Base-by-base conservation (phyloP, 345 rosid species). In the Populus ilicifolia region DNA sequence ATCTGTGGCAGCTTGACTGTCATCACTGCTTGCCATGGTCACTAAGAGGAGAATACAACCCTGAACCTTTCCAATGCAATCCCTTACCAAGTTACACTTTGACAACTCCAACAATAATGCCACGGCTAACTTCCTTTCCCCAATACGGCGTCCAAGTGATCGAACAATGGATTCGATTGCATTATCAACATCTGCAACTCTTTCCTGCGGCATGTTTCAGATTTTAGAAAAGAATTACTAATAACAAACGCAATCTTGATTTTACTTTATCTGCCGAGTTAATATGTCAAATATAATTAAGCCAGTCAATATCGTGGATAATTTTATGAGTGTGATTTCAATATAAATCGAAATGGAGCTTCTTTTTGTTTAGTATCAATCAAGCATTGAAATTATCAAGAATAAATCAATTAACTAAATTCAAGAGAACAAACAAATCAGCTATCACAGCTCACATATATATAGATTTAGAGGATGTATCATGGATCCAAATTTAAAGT, bases 31-130 rank as follows among this genome's bases (percentile, higher is more conserved):
- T 67, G 88, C 82, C 84, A 91, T 86, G 25, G 94, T 91, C 83
- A 88, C 94, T 74, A 91, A 77, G 59, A 88, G 87, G 77, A 91
- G 87, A 75, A 91, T 86, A 82, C 91, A 88, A 67, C 94, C 90
- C 78, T 86, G 90, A 41, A 77, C 87, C 65, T 84, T 84, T 69
- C 94, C 94, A 82, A 91, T 82, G 75, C 61, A 12, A 39, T 87
- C 87, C 81, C 82, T 82, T 46, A 79, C 76, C 36, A 50, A 27
- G 43, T 78, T 56, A 72, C 70, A 80, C 71, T 81, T 87, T 13
- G 92, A 91, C 74, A 91, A 76, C 69, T 85, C 91, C 71, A 88
- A 81, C 62, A 91, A 82, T 64, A 89, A 81, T 63, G 83, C 77
- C 71, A 86, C 91, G 35, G 92, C 92, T 75, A 88, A 81, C 85